Evolutionary conservation across 2,329 filamentous ascomycete genomes (phyloP), one percentile per base, ranked within the genome.

Genomic region (Neonectria coccinea): DNA sequence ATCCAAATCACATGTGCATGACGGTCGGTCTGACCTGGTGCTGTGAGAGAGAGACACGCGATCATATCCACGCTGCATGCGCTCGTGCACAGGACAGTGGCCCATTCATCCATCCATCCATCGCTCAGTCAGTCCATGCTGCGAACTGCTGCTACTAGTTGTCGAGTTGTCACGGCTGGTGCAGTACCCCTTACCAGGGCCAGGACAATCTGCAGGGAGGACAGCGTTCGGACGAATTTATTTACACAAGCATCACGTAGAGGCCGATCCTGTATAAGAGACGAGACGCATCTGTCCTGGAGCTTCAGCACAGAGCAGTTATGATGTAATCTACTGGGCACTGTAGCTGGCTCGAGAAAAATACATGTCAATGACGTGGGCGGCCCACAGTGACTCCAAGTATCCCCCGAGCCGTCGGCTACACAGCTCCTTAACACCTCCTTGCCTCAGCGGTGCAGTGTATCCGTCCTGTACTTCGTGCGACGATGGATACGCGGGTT

Each of bases 291-390:
- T 27, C 12, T 33, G 10, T 25, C 22, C 31, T 45, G 36, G 16
- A 56, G 44, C 44, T 44, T 44, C 55, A 48, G 33, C 22, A 29
- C 22, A 56, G 50, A 56, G 27, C 41, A 54, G 55, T 47, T 62
- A 68, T 69, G 70, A 73, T 70, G 63, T 71, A 71, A 73, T 71
- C 47, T 16, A 33, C n/a, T 16, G n/a, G n/a, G 3, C 10, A 42
- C 45, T 27, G 45, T 45, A 44, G 20, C 42, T 42, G 33, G 25
- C 42, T 36, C 7, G 10, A n/a, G 29, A 44, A 33, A 58, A 52
- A 56, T 72, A 72, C 69, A 65, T 70, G 62, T 67, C 62, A 67
- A 68, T 51, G 60, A 41, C 51, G 47, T 45, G 31, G 22, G 16
- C 31, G 53, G 36, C 27, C 22, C 55, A 42, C 27, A 45, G 36